Evolutionary conservation across 2,329 filamentous ascomycete species (phyloP), one percentile per base, ranked within the genome.

Genomic region (Paracoccidioides brasiliensis): DNA sequence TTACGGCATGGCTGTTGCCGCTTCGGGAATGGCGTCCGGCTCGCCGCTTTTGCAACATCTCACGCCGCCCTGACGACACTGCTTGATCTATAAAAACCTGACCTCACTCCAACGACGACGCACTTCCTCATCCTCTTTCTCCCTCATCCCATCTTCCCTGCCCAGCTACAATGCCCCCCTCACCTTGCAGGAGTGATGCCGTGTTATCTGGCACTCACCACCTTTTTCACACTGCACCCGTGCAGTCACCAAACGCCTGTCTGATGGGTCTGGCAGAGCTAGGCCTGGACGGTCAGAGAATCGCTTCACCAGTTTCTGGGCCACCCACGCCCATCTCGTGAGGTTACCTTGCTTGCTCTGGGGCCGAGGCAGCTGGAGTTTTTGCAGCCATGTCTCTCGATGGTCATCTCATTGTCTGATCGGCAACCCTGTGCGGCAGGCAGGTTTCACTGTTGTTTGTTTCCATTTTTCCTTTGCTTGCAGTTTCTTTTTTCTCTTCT

Each of bases 91-190:
- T n/a, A n/a, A n/a, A n/a, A n/a, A n/a, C n/a, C n/a, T n/a, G n/a
- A n/a, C n/a, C n/a, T n/a, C n/a, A n/a, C n/a, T n/a, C n/a, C n/a
- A n/a, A n/a, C n/a, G n/a, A n/a, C n/a, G n/a, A n/a, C n/a, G 59
- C 60, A 65, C 62, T 62, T 63, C 59, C 61, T 59, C 57, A 56
- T 64, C 53, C 56, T 49, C 56, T 62, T 59, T 60, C 58, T 49
- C 38, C 55, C 56, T 53, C 51, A 53, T 55, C 28, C 56, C 56
- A 51, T 43, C n/a, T 43, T 14, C 54, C 32, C 32, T 50, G 43
- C 52, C 53, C 12, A 59, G 46, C 7, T 45, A 35, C 53, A 55
- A 32, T 55, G 44, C n/a, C 22, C 53, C 53, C 53, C 45, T 51
- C 22, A 32, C 35, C 44, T 5, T 5, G 5, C 41, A 43, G 41